Base-by-base conservation (phyloP, 768 basidiomycete species). In the Termitomyces titanicus region DNA sequence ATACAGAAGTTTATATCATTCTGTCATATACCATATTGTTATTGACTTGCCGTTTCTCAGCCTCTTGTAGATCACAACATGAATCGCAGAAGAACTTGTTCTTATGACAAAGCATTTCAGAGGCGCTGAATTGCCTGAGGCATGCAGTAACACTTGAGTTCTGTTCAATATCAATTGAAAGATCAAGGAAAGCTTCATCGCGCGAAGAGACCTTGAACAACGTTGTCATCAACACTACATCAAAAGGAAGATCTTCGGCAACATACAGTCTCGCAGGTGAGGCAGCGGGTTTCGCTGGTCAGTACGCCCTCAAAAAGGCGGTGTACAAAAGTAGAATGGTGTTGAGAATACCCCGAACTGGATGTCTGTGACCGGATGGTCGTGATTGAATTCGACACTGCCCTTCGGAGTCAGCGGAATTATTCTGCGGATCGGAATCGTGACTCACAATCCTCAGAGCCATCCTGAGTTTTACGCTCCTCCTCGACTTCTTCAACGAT, bases 11-110 rank as follows among this genome's bases (percentile, higher is more conserved):
- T 24, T 4, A 39, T 8, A 46, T 33, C 20, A 5, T 17, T 13
- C n/a, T 54, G 39, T 42, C 42, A 44, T 35, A 54, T 18, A 5
- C 34, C 20, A 52, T 25, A 37, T 35, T 31, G 6, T 24, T n/a
- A n/a, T n/a, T 46, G 29, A 73, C 82, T 62, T 63, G 91, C 95
- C 96, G 80, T 78, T 96, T 96, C 77, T 98, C 97, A 2, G 97
- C 97, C 71, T 99, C 97, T 65, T 98, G 96, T 25, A 98, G 73
- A 54, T 94, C 94, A 65, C 96, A 95, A 69, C 97, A 99, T 17
- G 88, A 84, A 69, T 99, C 97, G 68, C 97, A 99, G 70, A 92
- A 97, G 68, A 98, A 99, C 73, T 98, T 98, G 78, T 99, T 98
- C 71, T 83, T 89, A 70, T 96, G 93, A 63, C 93, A 95, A 18